A percentile compares a stretch with the other conserved stretches of the same genome.
Conservation (phyloP, 306 rosid genomes). For the Vigna reflexopilosa region DNA sequence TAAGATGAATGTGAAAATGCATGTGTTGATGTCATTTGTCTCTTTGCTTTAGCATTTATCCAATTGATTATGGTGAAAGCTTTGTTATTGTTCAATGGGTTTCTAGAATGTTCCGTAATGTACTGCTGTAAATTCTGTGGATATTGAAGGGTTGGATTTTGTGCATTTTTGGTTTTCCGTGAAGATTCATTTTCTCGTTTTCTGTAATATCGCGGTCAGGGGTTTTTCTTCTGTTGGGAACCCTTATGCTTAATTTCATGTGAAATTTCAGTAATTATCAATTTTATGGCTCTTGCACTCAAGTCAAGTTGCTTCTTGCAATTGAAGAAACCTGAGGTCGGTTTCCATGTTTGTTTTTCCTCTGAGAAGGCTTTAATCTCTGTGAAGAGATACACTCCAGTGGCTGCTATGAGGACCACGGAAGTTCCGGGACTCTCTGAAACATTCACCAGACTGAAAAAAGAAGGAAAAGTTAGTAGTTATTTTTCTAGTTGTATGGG, state of each 20-base stretch:
- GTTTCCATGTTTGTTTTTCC: conserved; percentile 43
- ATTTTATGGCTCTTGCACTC: conserved; percentile 62
- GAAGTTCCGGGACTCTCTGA: conserved; percentile 68
- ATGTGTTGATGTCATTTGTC: neutral
- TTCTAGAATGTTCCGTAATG: conserved; percentile 24
- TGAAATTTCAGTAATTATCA: conserved; percentile 36
- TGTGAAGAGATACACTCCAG: conserved; percentile 51
- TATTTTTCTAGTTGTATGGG: conserved; percentile 16
- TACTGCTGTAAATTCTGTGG: neutral
- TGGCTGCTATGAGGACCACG: conserved; percentile 65
- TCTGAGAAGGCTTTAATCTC: conserved; percentile 45
- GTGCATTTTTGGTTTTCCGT: neutral
- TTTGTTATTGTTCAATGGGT: conserved; percentile 23
- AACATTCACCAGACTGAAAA: conserved; percentile 71
- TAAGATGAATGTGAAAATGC: conserved; percentile 4
- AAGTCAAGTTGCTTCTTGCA: conserved; percentile 63
- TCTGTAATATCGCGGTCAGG: neutral
- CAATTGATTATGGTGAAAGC: neutral
- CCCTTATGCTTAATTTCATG: conserved; percentile 6
- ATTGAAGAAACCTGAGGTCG: conserved; percentile 54
- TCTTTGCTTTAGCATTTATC: conserved; percentile 8
- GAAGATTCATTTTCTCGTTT: neutral
- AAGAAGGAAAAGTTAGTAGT: conserved; percentile 67
- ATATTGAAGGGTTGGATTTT: conserved; percentile 13
- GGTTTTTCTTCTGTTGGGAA: conserved; percentile 17